phyloP scores from a whole-genome alignment of 2,329 filamentous ascomycete genomes.

The Tolypocladium ophioglossoides region DNA sequence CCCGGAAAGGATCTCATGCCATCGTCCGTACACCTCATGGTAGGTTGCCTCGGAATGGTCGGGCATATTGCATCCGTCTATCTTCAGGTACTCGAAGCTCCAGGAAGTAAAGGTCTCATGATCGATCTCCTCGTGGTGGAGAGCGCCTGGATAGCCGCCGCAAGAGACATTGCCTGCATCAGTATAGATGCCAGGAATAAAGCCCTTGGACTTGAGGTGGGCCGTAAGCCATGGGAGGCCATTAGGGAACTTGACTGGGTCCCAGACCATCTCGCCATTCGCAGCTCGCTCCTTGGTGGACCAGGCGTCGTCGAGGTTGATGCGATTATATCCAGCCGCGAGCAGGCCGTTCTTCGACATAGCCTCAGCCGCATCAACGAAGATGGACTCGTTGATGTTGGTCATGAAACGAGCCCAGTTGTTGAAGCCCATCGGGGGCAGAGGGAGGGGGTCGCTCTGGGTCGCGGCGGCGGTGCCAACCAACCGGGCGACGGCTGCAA shows the following conservation, averaged over 20 bases:
- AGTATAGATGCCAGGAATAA: conserved; percentile 34
- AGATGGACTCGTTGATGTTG: conserved; percentile 35
- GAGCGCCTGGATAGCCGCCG: conserved; percentile 29
- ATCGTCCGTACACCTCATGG: conserved; percentile 25
- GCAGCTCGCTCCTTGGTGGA: conserved; percentile 20
- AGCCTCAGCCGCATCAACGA: conserved; percentile 33
- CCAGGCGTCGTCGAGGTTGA: conserved; percentile 38
- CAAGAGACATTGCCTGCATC: conserved; percentile 33
- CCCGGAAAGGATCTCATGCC: conserved; percentile 28
- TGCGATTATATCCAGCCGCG: conserved; percentile 16
- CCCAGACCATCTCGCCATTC: conserved; percentile 28
- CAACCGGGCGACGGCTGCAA: background rate
- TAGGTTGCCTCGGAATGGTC: conserved; percentile 5
- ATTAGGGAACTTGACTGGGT: conserved; percentile 27
- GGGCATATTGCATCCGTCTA: conserved; percentile 29
- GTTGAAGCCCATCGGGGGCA: conserved; percentile 41
- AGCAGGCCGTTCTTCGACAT: conserved; percentile 31
- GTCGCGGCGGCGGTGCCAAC: background rate
- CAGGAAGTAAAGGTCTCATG: conserved; percentile 25
- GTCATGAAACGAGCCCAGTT: conserved; percentile 38
- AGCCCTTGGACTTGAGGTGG: conserved; percentile 25
- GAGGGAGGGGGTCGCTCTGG: background rate
- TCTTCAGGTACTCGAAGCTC: conserved; percentile 27
- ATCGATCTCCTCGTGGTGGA: conserved; percentile 29
- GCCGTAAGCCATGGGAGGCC: conserved; percentile 30